Base-by-base conservation (phyloP, 2,329 filamentous ascomycete species). In the Aspergillus aculeatus region DNA sequence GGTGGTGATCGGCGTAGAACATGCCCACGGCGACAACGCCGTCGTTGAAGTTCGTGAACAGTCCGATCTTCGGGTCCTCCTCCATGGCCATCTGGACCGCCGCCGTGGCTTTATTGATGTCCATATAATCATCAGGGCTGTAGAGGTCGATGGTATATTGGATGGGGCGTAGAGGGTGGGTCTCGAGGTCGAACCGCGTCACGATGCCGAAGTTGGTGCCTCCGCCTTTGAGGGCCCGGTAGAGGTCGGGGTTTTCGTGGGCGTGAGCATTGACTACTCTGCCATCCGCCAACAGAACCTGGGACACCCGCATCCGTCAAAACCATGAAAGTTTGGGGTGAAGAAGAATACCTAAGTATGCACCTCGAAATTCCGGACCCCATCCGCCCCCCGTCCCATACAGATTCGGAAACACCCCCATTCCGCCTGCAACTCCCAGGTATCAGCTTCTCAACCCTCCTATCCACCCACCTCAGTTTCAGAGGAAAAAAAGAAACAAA, bases 141-240 rank as follows among this genome's bases (percentile, higher is more conserved):
- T 41, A 56, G 10, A 49, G 26, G 10, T 41, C 49, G 47, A 56
- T 50, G 4, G 44, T 56, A 4, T 56, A 56, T 26, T 50, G 4
- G 16, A 50, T 12, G 3, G 35, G 6, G 54, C 38, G 50, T 19
- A 56, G 32, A 21, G 21, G 26, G n/a, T 56, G 24, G 10, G 47
- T 21, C 35, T 23, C 31, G 35, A 44, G 35, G 12, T 47, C 51
- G 14, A 26, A 41, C 35, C 16, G 24, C 14, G 48, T 57, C 5
- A 57, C 48, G 16, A 57, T 57, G 32, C 71, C 69, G 50, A 72
- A 73, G 41, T 64, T 67, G 19, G 69, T 62, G 23, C 66, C 71
- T 12, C 68, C 69, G 9, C 71, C 70, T 50, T 72, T 71, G 16
- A 73, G 54, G 3, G 69, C 69, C 65, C 69, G 70, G 62, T 69